These are phyloP conservation scores for Cicer bijugum DNA, from an alignment of 306 rosid genomes.

Conservation along the genomic window DNA sequence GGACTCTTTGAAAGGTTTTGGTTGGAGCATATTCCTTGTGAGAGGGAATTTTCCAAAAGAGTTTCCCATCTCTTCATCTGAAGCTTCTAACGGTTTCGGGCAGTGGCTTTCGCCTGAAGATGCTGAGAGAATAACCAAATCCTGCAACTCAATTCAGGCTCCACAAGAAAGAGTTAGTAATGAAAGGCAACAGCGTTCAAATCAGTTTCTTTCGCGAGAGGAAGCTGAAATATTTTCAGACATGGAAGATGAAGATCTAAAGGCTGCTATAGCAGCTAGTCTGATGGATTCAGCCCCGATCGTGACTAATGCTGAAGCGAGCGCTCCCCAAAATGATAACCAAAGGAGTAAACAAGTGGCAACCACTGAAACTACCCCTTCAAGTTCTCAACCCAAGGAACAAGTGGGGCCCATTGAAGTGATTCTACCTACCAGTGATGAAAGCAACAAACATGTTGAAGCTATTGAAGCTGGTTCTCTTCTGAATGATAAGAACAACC, in stretches of 20 bases:
- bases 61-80: conserved; percentile 82
- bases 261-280: conserved; percentile 94
- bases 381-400: conserved; percentile 28
- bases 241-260: conserved; percentile 87
- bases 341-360: conserved; percentile 46
- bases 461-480: conserved; percentile 39
- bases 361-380: conserved; percentile 27
- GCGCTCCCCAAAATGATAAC: conserved; percentile 46
- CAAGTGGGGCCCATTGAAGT: conserved; percentile 30
- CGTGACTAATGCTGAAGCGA: conserved; percentile 46
- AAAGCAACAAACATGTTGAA: conserved; percentile 34
- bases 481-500: conserved; percentile 45
- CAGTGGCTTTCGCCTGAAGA: conserved; percentile 98
- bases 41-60: conserved; percentile 94
- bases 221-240: conserved; percentile 65
- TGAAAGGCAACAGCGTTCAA: conserved; percentile 46
- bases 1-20: conserved; percentile 87
- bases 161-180: conserved; percentile 53
- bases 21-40: conserved; percentile 98
- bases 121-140: conserved; percentile 91
- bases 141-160: conserved; percentile 74
- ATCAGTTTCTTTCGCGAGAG: conserved; percentile 52
- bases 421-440: conserved; percentile 37
- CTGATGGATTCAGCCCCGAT: conserved; percentile 67
- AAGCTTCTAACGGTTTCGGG: conserved; percentile 90